A percentile compares a stretch with the other conserved stretches of the same genome.
Evolutionary conservation across 2,329 filamentous ascomycete species (phyloP).

Genomic region (Cryphonectria carpinicola): DNA sequence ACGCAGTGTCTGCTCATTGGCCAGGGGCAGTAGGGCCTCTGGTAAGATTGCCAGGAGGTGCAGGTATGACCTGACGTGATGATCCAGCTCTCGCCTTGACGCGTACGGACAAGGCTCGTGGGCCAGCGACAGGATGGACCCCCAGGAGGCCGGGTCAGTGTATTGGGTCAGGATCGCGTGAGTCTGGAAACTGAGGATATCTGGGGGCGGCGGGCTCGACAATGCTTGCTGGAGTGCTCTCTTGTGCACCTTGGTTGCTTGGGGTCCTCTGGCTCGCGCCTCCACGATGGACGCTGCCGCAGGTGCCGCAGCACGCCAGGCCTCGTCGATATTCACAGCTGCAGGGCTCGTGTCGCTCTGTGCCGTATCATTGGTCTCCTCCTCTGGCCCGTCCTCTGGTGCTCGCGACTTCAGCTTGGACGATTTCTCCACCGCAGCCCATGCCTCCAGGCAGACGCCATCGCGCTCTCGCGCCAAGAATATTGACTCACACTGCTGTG

Average conservation of each 20-base stretch:
- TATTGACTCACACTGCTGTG: slow-evolving; percentile 5
- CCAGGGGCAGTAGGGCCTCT: slow-evolving; percentile 5
- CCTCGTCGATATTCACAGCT: slow-evolving; percentile 9
- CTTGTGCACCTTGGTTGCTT: neutral
- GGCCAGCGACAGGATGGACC: slow-evolving; percentile 8
- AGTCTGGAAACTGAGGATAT: slow-evolving; percentile 23
- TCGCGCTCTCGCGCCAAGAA: slow-evolving; percentile 1
- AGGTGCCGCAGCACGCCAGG: slow-evolving; percentile 15
- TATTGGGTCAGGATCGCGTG: slow-evolving; percentile 17
- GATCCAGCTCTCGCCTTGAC: slow-evolving; percentile 18
- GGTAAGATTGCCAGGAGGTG: slow-evolving; percentile 21
- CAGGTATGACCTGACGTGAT: slow-evolving; percentile 20
- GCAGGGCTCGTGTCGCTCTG: slow-evolving; percentile 4
- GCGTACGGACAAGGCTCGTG: slow-evolving; percentile 21
- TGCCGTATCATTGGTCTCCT: neutral
- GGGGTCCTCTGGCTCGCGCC: neutral
- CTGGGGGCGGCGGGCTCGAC: slow-evolving; percentile 7
- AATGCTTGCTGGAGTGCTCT: slow-evolving; percentile 10
- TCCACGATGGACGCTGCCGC: slow-evolving; percentile 6
- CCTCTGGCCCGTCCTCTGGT: neutral
- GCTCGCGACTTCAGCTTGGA: slow-evolving; percentile 4
- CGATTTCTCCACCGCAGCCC: slow-evolving; percentile 17
- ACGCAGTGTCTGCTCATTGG: slow-evolving; percentile 14
- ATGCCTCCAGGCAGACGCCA: slow-evolving; percentile 18
- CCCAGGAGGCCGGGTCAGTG: slow-evolving; percentile 9